Evolutionary conservation across 257 asterid genomes (phyloP).

Genomic region (Fraxinus excelsior): DNA sequence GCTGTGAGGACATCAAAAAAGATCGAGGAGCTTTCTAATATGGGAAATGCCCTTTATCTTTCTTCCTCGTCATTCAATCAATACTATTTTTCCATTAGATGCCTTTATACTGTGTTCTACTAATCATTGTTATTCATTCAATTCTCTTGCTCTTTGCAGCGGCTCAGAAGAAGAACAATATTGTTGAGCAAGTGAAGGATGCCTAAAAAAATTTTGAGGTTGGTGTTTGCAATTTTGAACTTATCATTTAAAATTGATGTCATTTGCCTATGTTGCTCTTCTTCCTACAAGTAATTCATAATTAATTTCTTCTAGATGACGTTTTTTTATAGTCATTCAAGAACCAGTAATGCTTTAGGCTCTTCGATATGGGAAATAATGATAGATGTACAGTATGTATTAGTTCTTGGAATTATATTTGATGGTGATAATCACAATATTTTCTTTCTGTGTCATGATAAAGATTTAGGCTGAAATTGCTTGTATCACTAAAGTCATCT

Average conservation of each 20-base stretch:
- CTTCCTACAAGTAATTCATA: neutral
- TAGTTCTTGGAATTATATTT: neutral
- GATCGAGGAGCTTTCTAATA: slow-evolving; percentile 49
- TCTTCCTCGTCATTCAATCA: neutral
- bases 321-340: slow-evolving; percentile 43
- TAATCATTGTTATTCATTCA: neutral
- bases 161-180: slow-evolving; percentile 54
- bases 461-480: slow-evolving; percentile 5
- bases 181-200: slow-evolving; percentile 65
- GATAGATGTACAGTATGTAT: slow-evolving; percentile 24
- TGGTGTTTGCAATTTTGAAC: slow-evolving; percentile 1
- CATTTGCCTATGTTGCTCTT: neutral
- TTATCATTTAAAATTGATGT: neutral
- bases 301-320: neutral
- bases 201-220: slow-evolving; percentile 51
- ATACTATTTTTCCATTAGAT: neutral
- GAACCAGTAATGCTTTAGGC: slow-evolving; percentile 37
- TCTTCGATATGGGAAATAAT: neutral
- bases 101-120: neutral
- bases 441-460: neutral
- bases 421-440: slow-evolving; percentile 15
- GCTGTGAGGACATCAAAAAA: slow-evolving; percentile 46
- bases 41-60: slow-evolving; percentile 35
- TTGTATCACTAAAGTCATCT: neutral
- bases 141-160: slow-evolving; percentile 54